Evolutionary conservation across 1,284 basidiomycete species (phyloP), one percentile per base, ranked within the genome.

Genomic region (Malassezia japonica): DNA sequence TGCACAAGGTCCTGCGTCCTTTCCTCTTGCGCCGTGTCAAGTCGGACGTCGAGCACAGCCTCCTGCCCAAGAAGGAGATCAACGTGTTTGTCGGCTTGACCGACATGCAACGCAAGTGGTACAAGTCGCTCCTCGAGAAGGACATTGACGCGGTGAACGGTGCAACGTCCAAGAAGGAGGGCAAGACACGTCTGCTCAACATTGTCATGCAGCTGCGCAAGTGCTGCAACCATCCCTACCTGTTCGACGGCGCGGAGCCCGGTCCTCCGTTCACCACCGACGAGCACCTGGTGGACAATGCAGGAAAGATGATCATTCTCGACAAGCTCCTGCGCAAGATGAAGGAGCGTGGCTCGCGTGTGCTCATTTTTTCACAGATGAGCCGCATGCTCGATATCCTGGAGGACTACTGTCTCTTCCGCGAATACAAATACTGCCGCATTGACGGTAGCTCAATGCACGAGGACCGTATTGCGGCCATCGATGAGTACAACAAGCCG

Each of bases 291-390:
- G 80, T 99, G 59, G 79, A 91, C 62, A 96, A 95, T 71, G 86
- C 82, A 1, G 94, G 91, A 52, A 98, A 98, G 77, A 95, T 98
- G 91, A 78, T 92, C 46, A 92, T 98, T 57, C 81, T 99, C 23
- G 91, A 99, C 78, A 95, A 91, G 74, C 78, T 98, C 0, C 81
- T 96, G 31, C 50, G 37, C 78, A 80, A 60, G 38, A 86, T 96
- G 86, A 89, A 87, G 73, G 83, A 78, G 34, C 91, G 92, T 74
- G 92, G 91, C 10, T 94, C 88, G 1, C 82, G 92, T 10, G 88
- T 92, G 2, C 82, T 96, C 59, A 95, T 98, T 61, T 98, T 99
- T 78, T 91, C 87, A 62, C 92, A 96, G 75, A 98, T 98, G 92
- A 91, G 87, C 75, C 85, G 92, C 36, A 83, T 90, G 23, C 76